Conservation (phyloP, 2,329 filamentous ascomycete genomes). For the Talaromyces sp. region DNA sequence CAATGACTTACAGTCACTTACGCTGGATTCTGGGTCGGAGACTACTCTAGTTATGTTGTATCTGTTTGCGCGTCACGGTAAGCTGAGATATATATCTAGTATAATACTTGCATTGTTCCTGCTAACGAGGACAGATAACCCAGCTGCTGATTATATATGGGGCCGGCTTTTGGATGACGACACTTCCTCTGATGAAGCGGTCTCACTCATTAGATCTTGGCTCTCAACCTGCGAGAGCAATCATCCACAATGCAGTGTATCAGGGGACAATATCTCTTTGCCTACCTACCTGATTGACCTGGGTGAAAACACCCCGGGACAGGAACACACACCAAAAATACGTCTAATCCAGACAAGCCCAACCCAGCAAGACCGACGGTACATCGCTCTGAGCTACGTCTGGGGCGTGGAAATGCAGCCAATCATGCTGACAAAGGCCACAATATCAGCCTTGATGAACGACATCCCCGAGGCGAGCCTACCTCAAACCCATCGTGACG, state of each 20-base stretch:
- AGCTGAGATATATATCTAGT: background rate
- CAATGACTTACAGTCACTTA: background rate
- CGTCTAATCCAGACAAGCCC: slow-evolving; percentile 7
- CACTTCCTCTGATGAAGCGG: background rate
- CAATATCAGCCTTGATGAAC: background rate
- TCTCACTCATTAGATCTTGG: background rate
- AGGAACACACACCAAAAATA: background rate
- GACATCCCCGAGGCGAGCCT: background rate
- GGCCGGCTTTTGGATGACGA: slow-evolving; percentile 2
- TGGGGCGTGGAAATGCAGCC: slow-evolving; percentile 7
- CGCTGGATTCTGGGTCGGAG: background rate
- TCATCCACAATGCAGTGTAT: background rate
- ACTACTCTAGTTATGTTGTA: background rate
- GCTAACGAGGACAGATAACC: slow-evolving; percentile 2
- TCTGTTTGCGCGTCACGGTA: background rate
- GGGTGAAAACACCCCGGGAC: background rate
- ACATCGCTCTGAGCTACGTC: slow-evolving; percentile 10
- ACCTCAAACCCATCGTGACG: slow-evolving; percentile 10
- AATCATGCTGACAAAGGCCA: background rate
- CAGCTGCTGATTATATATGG: slow-evolving; percentile 8
- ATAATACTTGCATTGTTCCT: too few relatives aligned
- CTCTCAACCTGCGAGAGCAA: background rate
- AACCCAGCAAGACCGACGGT: slow-evolving; percentile 1
- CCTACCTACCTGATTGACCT: slow-evolving; percentile 12
- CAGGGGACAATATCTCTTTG: background rate